Percentiles rank a stretch among this genome's conserved stretches.
These are phyloP conservation scores for Tremellales sp. DNA, from an alignment of 1,284 basidiomycete species.

Conservation along the genomic window DNA sequence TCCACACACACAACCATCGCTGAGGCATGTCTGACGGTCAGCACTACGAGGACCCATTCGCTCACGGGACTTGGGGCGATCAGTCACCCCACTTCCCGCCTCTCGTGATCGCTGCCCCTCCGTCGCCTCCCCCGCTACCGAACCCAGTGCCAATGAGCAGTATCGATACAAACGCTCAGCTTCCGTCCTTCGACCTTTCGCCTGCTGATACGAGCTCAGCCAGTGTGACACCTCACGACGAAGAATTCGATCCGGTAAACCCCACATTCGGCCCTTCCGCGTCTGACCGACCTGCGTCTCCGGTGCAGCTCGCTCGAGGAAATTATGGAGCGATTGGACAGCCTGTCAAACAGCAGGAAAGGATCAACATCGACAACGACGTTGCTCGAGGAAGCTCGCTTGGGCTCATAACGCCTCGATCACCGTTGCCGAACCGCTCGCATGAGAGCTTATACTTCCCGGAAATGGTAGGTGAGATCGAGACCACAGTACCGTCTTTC, in stretches of 20 bases:
- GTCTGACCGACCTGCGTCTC: too few relatives aligned
- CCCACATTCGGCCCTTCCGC: too few relatives aligned
- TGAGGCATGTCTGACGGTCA: background rate
- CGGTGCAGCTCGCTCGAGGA: background rate
- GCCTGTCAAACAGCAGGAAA: background rate
- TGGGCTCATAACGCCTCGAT: background rate
- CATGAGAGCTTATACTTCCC: background rate
- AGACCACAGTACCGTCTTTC: slow-evolving; percentile 8
- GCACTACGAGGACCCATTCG: background rate
- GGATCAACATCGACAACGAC: background rate
- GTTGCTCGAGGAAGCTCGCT: too few relatives aligned
- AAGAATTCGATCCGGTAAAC: background rate
- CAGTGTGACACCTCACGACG: background rate
- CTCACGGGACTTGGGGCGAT: background rate
- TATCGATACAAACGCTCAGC: background rate
- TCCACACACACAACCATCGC: background rate
- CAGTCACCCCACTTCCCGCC: background rate
- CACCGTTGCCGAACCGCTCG: background rate
- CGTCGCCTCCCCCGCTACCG: background rate
- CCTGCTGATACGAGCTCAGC: background rate
- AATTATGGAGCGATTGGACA: background rate
- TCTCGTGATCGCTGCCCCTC: background rate
- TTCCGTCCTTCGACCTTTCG: background rate
- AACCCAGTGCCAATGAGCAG: background rate
- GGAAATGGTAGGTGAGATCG: slow-evolving; percentile 1